Base-by-base conservation (phyloP, 2,329 filamentous ascomycete genomes). In the Alternaria tenuissima region DNA sequence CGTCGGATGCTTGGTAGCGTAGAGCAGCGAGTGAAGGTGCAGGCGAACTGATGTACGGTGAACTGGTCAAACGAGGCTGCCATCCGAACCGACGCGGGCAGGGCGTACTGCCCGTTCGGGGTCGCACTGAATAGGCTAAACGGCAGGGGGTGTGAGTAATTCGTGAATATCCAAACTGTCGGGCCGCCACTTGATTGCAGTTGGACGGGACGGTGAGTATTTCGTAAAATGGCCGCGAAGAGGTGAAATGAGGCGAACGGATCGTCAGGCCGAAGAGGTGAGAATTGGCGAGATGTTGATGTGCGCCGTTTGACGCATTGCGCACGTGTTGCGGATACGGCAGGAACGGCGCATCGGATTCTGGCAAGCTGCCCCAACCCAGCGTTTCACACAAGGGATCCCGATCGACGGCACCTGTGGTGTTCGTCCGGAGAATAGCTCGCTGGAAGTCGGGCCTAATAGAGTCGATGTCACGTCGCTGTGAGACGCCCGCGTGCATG, bases 261-360 rank as follows among this genome's bases (percentile, higher is more conserved):
- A 57, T 53, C 26, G 7, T 28, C 39, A 41, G 53, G 52, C 42
- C 32, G 34, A 41, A 42, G 32, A 32, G 41, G 9, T 24, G 22
- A 36, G 26, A 18, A 24, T 28, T 18, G 16, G n/a, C 38, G n/a
- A 42, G 28, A 43, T 36, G 43, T 48, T 51, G 47, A 47, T 58
- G 48, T 52, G 47, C 55, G 34, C 47, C n/a, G 18, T 20, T 52
- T 14, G 26, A 55, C 53, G 44, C 18, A 49, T 36, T 30, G 26
- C 5, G 55, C 59, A 58, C 55, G 49, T 41, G 51, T 49, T 58
- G 43, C 28, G 36, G 56, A 43, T 36, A 46, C 56, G 56, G 55
- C 51, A 55, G 32, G 59, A 61, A 59, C 59, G 59, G 59, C 41
- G 28, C 42, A 52, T 52, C 30, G 59, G 59, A 39, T 44, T 61